phyloP scores from a whole-genome alignment of 1,139 yeast species.

The Diutina ranongensis region DNA sequence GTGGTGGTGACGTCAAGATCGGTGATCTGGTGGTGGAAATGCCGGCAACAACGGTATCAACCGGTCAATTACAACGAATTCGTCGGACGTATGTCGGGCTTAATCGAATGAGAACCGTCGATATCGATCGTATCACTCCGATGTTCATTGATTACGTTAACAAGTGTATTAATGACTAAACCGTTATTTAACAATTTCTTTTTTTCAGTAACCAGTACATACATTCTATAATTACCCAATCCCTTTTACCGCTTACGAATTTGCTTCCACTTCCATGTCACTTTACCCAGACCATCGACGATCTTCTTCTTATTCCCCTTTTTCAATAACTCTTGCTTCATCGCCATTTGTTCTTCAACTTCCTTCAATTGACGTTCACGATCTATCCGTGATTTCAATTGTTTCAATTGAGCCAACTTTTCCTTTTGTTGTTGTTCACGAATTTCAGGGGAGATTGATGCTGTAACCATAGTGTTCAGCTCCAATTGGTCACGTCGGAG shows the following conservation, averaged over 20 bases:
- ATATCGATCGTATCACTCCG: slow-evolving; percentile 51
- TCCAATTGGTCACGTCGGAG: slow-evolving; percentile 52
- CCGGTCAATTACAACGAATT: slow-evolving; percentile 73
- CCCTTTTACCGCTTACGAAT: slow-evolving; percentile 54
- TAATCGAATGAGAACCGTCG: slow-evolving; percentile 69
- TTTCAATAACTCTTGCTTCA: slow-evolving; percentile 80
- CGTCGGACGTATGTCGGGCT: slow-evolving; percentile 72
- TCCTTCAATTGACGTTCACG: slow-evolving; percentile 54
- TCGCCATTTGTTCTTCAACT: slow-evolving; percentile 63
- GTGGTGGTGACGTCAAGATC: slow-evolving; percentile 40
- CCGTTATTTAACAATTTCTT: neutral
- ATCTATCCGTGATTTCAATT: slow-evolving; percentile 47
- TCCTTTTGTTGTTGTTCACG: slow-evolving; percentile 39
- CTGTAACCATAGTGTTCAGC: slow-evolving; percentile 19
- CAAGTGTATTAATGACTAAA: slow-evolving; percentile 12
- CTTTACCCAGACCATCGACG: slow-evolving; percentile 50
- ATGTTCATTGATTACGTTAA: slow-evolving; percentile 67
- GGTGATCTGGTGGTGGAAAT: slow-evolving; percentile 40
- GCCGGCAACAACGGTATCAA: slow-evolving; percentile 52
- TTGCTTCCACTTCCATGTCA: slow-evolving; percentile 75
- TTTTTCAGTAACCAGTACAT: neutral
- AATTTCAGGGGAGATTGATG: slow-evolving; percentile 17
- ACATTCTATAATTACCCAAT: slow-evolving; percentile 3
- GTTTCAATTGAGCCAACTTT: slow-evolving; percentile 46
- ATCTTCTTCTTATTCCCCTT: slow-evolving; percentile 79